These are phyloP conservation scores for Erigeron philadelphicus DNA, from an alignment of 140 eudicot species.

Conservation along the genomic window DNA sequence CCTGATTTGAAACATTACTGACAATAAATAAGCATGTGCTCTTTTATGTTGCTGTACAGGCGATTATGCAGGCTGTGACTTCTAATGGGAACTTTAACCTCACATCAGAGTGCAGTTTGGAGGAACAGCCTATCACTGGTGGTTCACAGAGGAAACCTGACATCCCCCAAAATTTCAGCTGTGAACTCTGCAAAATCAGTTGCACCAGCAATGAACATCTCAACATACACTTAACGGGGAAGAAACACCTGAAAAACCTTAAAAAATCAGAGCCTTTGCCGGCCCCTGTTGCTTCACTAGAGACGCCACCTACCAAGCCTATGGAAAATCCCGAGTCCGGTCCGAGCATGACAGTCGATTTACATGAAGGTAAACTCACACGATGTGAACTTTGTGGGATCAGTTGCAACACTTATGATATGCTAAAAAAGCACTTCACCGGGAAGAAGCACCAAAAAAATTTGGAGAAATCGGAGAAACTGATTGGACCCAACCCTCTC, in stretches of 20 bases:
- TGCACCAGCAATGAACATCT: conserved; percentile 24
- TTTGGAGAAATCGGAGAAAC: conserved; percentile 20
- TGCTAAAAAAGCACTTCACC: conserved; percentile 5
- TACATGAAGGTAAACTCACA: background rate
- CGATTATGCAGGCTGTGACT: conserved; percentile 7
- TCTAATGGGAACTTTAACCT: background rate
- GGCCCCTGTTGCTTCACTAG: conserved; percentile 5
- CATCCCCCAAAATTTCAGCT: background rate
- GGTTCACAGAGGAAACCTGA: conserved; percentile 8
- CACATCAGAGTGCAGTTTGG: conserved; percentile 1
- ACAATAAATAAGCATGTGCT: background rate
- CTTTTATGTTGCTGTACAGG: conserved; percentile 20
- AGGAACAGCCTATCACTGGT: background rate
- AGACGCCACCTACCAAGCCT: background rate
- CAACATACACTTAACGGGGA: conserved; percentile 18
- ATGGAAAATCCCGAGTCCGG: too few species aligned
- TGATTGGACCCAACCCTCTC: conserved; percentile 17
- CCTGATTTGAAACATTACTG: background rate
- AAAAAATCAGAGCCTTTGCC: conserved; percentile 17
- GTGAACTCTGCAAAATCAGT: conserved; percentile 28
- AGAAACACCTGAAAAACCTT: conserved; percentile 28
- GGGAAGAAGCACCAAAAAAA: conserved; percentile 39
- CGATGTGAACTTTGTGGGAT: conserved; percentile 40
- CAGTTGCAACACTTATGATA: conserved; percentile 23
- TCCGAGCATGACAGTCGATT: background rate